Base-by-base conservation (phyloP, 2,329 filamentous ascomycete species). In the Aspergillus hiratsukae region DNA sequence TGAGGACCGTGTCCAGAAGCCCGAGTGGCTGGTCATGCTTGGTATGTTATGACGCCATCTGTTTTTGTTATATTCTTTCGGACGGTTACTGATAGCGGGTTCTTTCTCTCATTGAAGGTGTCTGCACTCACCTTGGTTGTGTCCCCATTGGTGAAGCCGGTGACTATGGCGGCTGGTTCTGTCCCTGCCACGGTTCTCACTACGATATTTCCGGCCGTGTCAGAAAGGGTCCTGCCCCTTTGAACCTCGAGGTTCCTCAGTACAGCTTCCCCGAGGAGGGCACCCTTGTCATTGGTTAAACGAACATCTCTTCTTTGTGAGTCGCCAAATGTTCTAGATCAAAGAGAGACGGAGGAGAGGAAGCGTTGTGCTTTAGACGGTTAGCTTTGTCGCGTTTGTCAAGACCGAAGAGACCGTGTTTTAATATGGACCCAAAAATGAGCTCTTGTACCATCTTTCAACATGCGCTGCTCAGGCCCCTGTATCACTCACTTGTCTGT, bases 171-270 rank as follows among this genome's bases (percentile, higher is more conserved):
- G 94, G 94, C 75, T 99, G 94, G 94, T 99, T 99, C 89, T 99
- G 94, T 84, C 94, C 94, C 65, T 99, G 94, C 89, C 94, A 99
- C 86, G 94, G 94, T 78, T 97, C 92, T 68, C 94, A 99, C 84
- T 99, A 99, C 86, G 94, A 99, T 77, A 97, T 99, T 78, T 97
- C 92, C 64, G 94, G 94, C 77, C 91, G 94, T 80, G 90, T 96
- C 85, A 88, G 94, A 83, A 97, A 90, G 85, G 94, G 94, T 66
- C 94, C 94, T 63, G 94, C 94, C 61, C 94, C 94, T 65, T 86
- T 99, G 72, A 99, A 99, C 84, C 87, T 99, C 74, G 94, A 97
- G 82, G 87, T 97, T 66, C 94, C 93, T 65, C 76, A 79, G 71
- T 96, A 97, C 83, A 90, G 90, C 71, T 97, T 99, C 86, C 87